A percentile compares a stretch with the other conserved stretches of the same genome.
Conservation (phyloP, 495 filamentous ascomycete species). For the Aspergillus egyptiacus region DNA sequence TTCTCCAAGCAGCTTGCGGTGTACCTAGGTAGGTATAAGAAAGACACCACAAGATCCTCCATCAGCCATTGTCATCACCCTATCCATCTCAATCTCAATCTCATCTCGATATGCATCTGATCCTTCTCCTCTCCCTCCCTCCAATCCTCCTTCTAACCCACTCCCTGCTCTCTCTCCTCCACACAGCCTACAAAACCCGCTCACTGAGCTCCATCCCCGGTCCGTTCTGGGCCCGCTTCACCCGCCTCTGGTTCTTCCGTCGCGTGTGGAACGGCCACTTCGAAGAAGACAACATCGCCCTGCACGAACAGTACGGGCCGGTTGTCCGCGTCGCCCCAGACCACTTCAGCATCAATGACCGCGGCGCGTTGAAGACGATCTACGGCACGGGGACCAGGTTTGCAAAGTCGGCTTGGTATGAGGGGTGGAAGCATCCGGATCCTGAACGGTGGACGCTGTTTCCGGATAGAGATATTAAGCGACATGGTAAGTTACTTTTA, state of each 20-base stretch:
- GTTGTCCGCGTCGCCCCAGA: slow-evolving; percentile 47
- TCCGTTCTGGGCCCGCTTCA: slow-evolving; percentile 49
- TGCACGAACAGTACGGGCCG: slow-evolving; percentile 38
- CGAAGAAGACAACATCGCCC: slow-evolving; percentile 37
- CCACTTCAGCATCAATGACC: slow-evolving; percentile 45
- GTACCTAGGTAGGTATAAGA: no score
- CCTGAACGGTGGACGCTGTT: slow-evolving; percentile 36
- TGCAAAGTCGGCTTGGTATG: slow-evolving; percentile 36
- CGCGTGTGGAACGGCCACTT: slow-evolving; percentile 38
- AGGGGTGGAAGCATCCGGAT: slow-evolving; percentile 34
- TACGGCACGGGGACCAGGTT: slow-evolving; percentile 40
- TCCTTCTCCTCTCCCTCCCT: slow-evolving; percentile 7
- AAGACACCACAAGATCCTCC: no score
- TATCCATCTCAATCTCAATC: no score
- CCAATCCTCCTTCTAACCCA: slow-evolving; percentile 9
- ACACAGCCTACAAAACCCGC: slow-evolving; percentile 18
- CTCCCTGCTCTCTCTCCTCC: slow-evolving; percentile 11
- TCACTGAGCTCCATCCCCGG: slow-evolving; percentile 45
- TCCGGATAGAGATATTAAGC: slow-evolving; percentile 35
- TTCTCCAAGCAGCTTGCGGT: no score
- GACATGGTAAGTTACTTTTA: slow-evolving; percentile 28
- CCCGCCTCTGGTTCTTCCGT: slow-evolving; percentile 50
- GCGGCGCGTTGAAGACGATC: slow-evolving; percentile 37
- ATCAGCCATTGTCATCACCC: no score
- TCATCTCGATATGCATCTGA: slow-evolving; percentile 16